phyloP scores from a whole-genome alignment of 495 filamentous ascomycete species.

The Penicillium taxi region DNA sequence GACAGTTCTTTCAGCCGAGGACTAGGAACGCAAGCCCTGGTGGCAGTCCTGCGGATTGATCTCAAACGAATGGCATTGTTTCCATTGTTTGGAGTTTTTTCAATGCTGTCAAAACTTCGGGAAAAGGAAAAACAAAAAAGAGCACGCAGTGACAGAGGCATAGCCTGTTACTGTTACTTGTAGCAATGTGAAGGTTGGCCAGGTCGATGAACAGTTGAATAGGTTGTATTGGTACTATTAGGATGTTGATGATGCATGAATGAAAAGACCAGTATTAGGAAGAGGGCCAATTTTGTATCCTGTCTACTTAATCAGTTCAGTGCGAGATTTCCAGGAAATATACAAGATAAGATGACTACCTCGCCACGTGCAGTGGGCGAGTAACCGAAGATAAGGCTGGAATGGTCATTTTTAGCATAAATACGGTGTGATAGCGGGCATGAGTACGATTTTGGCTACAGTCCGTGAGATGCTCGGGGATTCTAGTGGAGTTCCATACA shows the following conservation, averaged over 20 bases:
- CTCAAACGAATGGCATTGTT: constrained; percentile 1
- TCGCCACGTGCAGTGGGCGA: too few species aligned
- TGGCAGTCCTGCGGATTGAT: not conserved
- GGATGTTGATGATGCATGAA: not conserved
- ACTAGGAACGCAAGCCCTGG: not conserved
- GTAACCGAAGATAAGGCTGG: not conserved
- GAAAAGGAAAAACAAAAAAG: constrained; percentile 4
- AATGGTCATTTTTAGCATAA: not conserved
- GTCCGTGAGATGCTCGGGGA: too few species aligned
- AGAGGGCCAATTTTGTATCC: not conserved
- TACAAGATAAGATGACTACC: too few species aligned
- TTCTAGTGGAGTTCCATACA: too few species aligned
- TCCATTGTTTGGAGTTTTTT: not conserved
- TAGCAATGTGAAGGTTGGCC: too few species aligned
- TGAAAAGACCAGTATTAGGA: too few species aligned
- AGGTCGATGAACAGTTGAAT: too few species aligned
- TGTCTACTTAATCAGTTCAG: too few species aligned
- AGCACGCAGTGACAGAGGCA: not conserved
- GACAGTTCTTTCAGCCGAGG: not conserved
- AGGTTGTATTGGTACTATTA: not conserved
- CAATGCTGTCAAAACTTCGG: not conserved
- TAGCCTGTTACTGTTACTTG: not conserved
- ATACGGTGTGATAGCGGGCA: not conserved
- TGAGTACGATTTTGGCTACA: not conserved
- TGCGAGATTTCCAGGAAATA: too few species aligned